These are phyloP conservation scores for Colletotrichum sp. DNA, from an alignment of 2,329 filamentous ascomycete species.

Conservation along the genomic window DNA sequence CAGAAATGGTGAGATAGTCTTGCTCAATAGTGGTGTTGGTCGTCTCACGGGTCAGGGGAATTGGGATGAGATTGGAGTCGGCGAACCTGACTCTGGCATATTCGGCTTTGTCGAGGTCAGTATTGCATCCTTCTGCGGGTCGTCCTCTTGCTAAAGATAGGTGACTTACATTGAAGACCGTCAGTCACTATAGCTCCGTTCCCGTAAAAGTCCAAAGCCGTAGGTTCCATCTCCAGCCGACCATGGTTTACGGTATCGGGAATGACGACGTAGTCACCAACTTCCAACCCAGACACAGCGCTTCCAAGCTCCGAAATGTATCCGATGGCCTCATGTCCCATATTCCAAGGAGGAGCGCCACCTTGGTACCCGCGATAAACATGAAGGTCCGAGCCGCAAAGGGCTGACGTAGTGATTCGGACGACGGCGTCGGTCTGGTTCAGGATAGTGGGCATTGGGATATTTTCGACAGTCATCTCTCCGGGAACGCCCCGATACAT, in stretches of 20 bases:
- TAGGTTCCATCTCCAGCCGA: background rate
- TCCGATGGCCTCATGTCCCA: slow-evolving; percentile 47
- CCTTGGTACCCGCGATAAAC: slow-evolving; percentile 30
- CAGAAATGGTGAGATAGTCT: slow-evolving; percentile 58
- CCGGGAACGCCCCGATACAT: slow-evolving; percentile 25
- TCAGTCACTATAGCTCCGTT: background rate
- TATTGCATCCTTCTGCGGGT: too few relatives aligned
- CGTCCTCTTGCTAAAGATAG: too few relatives aligned
- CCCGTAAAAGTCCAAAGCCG: background rate
- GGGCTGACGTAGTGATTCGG: slow-evolving; percentile 33
- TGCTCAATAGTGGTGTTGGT: slow-evolving; percentile 62
- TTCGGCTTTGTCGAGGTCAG: slow-evolving; percentile 34
- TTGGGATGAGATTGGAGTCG: slow-evolving; percentile 67
- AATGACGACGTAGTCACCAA: slow-evolving; percentile 44
- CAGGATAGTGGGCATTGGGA: slow-evolving; percentile 20
- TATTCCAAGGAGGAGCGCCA: slow-evolving; percentile 6
- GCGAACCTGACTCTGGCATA: slow-evolving; percentile 69
- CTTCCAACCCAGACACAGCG: slow-evolving; percentile 33
- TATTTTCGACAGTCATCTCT: slow-evolving; percentile 15
- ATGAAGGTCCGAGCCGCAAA: slow-evolving; percentile 40
- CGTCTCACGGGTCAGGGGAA: slow-evolving; percentile 42
- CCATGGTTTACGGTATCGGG: slow-evolving; percentile 20
- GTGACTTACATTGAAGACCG: background rate
- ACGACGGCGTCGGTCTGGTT: slow-evolving; percentile 37
- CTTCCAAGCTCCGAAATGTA: slow-evolving; percentile 37